Percentiles rank a stretch among this genome's conserved stretches.
These are phyloP conservation scores for Suillus luteus DNA, from an alignment of 768 basidiomycete species.

Conservation along the genomic window DNA sequence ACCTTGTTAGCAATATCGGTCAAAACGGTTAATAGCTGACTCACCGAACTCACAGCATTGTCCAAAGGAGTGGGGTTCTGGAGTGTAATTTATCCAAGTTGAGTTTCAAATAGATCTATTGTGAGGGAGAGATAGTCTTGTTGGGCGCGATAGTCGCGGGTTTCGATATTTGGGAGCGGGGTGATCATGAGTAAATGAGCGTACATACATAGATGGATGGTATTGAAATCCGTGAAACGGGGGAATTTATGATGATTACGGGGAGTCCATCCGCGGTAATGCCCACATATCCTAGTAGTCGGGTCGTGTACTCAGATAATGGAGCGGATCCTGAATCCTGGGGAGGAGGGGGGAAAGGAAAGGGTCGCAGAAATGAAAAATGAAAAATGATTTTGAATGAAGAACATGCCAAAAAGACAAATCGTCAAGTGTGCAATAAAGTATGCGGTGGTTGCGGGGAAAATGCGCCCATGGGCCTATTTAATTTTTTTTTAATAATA, in stretches of 20 bases:
- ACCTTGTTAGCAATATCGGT: not conserved
- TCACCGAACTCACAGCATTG: slow-evolving; percentile 1
- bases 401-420: slow-evolving; percentile 4
- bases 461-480: not conserved
- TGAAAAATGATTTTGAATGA: too few relatives aligned
- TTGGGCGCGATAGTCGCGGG: not conserved
- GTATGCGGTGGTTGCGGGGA: not conserved
- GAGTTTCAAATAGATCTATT: not conserved
- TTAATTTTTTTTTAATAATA: not conserved
- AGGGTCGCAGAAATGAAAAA: not conserved
- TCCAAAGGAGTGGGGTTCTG: too few relatives aligned
- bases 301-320: not conserved
- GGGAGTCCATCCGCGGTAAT: not conserved
- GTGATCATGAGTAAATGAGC: too few relatives aligned
- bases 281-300: not conserved
- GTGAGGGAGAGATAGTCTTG: not conserved
- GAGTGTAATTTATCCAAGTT: slow-evolving; percentile 3
- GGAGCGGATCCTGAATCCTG: not conserved
- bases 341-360: not conserved
- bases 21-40: not conserved
- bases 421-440: slow-evolving; percentile 7
- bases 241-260: not conserved
- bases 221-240: slow-evolving; percentile 4
- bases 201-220: not conserved
- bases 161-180: not conserved